Evolutionary conservation across 2,329 filamentous ascomycete species (phyloP).

Genomic region (Fusarium luffae): DNA sequence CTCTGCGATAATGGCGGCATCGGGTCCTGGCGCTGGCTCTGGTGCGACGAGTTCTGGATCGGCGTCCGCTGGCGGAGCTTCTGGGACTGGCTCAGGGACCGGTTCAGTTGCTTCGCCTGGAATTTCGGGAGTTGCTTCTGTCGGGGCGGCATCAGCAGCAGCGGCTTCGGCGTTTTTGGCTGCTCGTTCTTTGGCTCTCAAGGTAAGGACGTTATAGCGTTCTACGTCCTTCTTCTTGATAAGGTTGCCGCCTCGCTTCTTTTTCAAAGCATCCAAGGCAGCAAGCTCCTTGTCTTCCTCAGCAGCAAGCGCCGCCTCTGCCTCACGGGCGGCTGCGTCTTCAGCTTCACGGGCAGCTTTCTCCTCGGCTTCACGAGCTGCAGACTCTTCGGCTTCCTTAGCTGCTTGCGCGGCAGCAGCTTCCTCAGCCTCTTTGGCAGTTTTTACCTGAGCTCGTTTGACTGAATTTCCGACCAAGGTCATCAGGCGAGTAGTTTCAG

Average conservation of each 20-base stretch:
- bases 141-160: slow-evolving; percentile 4
- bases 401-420: slow-evolving; percentile 30
- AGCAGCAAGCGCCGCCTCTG: slow-evolving; percentile 45
- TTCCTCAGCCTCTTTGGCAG: slow-evolving; percentile 36
- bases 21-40: slow-evolving; percentile 24
- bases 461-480: slow-evolving; percentile 34
- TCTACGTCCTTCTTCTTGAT: slow-evolving; percentile 40
- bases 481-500: slow-evolving; percentile 38
- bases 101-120: slow-evolving; percentile 29
- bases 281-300: slow-evolving; percentile 45
- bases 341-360: slow-evolving; percentile 28
- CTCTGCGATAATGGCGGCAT: slow-evolving; percentile 30
- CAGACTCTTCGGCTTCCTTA: slow-evolving; percentile 44
- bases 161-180: slow-evolving; percentile 45
- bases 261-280: slow-evolving; percentile 36
- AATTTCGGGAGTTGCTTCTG: slow-evolving; percentile 26
- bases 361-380: slow-evolving; percentile 34
- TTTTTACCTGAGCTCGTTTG: slow-evolving; percentile 40
- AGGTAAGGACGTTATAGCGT: slow-evolving; percentile 34
- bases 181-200: slow-evolving; percentile 37
- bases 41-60: slow-evolving; percentile 14
- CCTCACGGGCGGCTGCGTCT: slow-evolving; percentile 38
- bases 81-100: slow-evolving; percentile 23
- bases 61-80: slow-evolving; percentile 12
- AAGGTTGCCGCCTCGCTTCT: slow-evolving; percentile 40